Percentiles rank a stretch among this genome's conserved stretches.
Evolutionary conservation across 208 protist genomes (phyloP).

Genomic region (Acanthamoeba healyi): DNA sequence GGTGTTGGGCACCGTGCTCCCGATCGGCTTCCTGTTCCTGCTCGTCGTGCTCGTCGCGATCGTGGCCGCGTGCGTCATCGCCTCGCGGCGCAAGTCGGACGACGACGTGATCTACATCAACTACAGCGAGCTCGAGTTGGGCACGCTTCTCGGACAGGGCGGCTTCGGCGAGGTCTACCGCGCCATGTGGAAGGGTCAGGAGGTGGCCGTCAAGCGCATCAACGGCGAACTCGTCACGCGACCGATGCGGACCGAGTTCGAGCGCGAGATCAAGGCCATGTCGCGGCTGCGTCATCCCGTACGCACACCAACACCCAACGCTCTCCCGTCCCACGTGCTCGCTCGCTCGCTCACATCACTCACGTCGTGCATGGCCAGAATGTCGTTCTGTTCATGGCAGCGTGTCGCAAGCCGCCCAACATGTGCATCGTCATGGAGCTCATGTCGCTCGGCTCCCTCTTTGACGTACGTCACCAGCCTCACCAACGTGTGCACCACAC

Average conservation of each 20-base stretch:
- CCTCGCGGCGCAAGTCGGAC: background rate
- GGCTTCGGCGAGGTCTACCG: background rate
- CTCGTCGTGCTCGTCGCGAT: background rate
- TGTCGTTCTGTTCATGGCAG: background rate
- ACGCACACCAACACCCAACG: no score
- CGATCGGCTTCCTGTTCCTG: background rate
- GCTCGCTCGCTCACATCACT: background rate
- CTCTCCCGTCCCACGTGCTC: no score
- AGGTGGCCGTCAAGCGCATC: background rate
- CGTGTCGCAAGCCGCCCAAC: background rate
- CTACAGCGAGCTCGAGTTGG: constrained; percentile 17
- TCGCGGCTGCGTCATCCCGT: background rate
- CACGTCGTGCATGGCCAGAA: background rate
- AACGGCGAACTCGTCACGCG: background rate
- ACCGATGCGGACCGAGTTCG: background rate
- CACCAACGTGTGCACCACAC: no score
- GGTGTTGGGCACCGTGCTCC: background rate
- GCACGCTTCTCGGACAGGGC: background rate
- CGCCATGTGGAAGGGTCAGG: background rate
- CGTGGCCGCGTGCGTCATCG: background rate
- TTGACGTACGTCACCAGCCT: background rate
- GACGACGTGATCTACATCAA: background rate
- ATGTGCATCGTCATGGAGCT: constrained; percentile 22
- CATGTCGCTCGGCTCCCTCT: background rate
- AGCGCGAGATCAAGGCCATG: background rate